These are phyloP conservation scores for Tulasnella sp. DNA, from an alignment of 768 basidiomycete genomes.

Conservation along the genomic window DNA sequence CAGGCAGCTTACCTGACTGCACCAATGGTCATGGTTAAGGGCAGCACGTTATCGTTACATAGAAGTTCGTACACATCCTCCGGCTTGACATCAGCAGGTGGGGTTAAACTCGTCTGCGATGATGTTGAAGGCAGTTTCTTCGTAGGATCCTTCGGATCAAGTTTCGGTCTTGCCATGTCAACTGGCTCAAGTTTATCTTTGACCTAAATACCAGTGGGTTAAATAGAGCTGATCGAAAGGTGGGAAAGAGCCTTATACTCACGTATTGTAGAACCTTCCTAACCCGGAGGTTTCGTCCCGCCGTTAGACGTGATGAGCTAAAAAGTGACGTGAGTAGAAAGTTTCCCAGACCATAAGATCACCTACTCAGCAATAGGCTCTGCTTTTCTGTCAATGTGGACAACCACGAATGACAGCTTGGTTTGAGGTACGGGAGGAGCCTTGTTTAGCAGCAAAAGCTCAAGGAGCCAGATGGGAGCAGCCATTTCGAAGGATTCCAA, in stretches of 20 bases:
- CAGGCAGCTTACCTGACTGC: slow-evolving; percentile 46
- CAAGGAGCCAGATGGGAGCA: slow-evolving; percentile 83
- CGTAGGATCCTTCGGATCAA: neutral
- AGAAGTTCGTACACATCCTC: slow-evolving; percentile 81
- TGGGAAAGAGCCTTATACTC: slow-evolving; percentile 52
- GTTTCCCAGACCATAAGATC: neutral
- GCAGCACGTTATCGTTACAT: slow-evolving; percentile 77
- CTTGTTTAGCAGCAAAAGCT: slow-evolving; percentile 56
- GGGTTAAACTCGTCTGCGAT: neutral
- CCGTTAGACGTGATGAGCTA: slow-evolving; percentile 78
- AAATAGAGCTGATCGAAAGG: neutral
- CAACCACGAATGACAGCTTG: slow-evolving; percentile 84
- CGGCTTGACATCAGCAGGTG: slow-evolving; percentile 29
- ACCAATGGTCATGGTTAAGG: slow-evolving; percentile 82
- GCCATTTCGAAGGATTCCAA: slow-evolving; percentile 54
- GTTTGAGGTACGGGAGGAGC: slow-evolving; percentile 34
- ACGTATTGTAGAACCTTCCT: slow-evolving; percentile 55
- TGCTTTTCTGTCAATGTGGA: slow-evolving; percentile 62
- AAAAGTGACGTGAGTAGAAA: slow-evolving; percentile 30
- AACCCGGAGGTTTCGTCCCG: slow-evolving; percentile 75
- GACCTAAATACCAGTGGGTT: neutral
- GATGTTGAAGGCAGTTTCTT: neutral
- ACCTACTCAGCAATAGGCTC: slow-evolving; percentile 53
- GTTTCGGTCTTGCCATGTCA: neutral
- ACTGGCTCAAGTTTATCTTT: slow-evolving; percentile 14